Conservation (phyloP, 148 eudicot genomes). For the Pouteria glomerata region DNA sequence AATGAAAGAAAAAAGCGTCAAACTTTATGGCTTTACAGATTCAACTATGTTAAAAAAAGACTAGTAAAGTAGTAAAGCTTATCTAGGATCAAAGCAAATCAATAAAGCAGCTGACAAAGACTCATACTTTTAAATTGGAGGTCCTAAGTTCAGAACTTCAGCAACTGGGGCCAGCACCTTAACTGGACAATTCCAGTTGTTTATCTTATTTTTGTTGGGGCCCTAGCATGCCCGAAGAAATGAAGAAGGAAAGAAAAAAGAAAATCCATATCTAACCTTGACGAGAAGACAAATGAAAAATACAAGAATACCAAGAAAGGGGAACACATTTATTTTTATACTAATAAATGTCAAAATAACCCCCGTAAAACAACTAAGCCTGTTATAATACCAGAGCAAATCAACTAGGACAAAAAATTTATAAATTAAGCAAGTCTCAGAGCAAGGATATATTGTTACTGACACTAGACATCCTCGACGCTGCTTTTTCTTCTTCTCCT, state of each 20-base stretch:
- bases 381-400: not conserved
- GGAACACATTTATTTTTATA: not conserved
- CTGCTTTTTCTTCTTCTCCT: slow-evolving; percentile 83
- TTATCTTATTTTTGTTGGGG: not conserved
- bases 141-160: not conserved
- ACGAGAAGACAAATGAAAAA: not conserved
- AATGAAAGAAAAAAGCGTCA: not conserved
- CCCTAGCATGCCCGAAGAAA: not conserved
- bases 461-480: slow-evolving; percentile 61
- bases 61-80: too few relatives aligned
- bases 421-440: slow-evolving; percentile 4
- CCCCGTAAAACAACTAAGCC: not conserved
- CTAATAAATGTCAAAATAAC: not conserved
- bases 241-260: not conserved
- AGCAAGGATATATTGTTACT: slow-evolving; percentile 21
- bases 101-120: too few relatives aligned
- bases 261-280: not conserved
- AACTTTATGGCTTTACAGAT: too few relatives aligned
- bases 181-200: not conserved
- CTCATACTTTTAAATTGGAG: not conserved
- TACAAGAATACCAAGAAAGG: not conserved
- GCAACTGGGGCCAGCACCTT: not conserved
- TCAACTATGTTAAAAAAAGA: too few relatives aligned
- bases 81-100: too few relatives aligned
- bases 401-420: not conserved